A percentile compares a stretch with the other conserved stretches of the same genome.
Conservation (phyloP, 192 early-diverging fungal species). For the Backusella luteola region DNA sequence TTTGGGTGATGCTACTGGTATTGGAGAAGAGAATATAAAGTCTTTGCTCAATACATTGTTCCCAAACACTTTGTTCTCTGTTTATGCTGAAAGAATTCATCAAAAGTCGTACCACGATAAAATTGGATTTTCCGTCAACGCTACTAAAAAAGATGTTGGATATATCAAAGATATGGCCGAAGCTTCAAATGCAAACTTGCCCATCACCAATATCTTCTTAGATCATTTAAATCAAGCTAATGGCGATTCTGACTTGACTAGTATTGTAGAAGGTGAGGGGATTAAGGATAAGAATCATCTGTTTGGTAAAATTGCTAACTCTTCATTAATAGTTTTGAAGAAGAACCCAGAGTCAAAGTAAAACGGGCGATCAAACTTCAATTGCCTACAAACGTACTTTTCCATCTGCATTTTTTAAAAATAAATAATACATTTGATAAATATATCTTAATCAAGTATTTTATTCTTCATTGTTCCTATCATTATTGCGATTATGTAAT, state of each 20-base stretch:
- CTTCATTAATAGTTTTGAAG: neutral
- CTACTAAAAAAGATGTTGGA: slow-evolving; percentile 45
- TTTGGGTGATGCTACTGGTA: slow-evolving; percentile 49
- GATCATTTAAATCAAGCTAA: neutral
- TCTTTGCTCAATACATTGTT: slow-evolving; percentile 54
- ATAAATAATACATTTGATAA: neutral
- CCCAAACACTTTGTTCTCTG: slow-evolving; percentile 40
- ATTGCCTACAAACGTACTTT: neutral
- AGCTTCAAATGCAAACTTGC: slow-evolving; percentile 33
- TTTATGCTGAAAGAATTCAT: slow-evolving; percentile 51
- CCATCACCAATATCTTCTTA: slow-evolving; percentile 33
- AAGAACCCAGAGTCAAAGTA: neutral
- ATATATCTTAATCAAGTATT: too few species aligned
- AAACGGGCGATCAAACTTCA: neutral
- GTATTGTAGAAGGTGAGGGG: slow-evolving; percentile 30
- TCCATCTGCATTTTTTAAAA: neutral
- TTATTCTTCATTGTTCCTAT: too few species aligned
- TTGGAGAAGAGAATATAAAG: slow-evolving; percentile 49
- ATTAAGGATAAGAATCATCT: neutral
- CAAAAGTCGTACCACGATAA: slow-evolving; percentile 34
- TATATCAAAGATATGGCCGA: slow-evolving; percentile 42
- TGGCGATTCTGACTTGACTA: slow-evolving; percentile 24
- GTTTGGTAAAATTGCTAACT: neutral
- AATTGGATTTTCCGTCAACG: slow-evolving; percentile 38
- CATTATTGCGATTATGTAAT: too few species aligned